A percentile compares a stretch with the other conserved stretches of the same genome.
These are phyloP conservation scores for Zygosaccharomyces pseudobailii DNA, from an alignment of 1,139 yeast species.

Conservation along the genomic window DNA sequence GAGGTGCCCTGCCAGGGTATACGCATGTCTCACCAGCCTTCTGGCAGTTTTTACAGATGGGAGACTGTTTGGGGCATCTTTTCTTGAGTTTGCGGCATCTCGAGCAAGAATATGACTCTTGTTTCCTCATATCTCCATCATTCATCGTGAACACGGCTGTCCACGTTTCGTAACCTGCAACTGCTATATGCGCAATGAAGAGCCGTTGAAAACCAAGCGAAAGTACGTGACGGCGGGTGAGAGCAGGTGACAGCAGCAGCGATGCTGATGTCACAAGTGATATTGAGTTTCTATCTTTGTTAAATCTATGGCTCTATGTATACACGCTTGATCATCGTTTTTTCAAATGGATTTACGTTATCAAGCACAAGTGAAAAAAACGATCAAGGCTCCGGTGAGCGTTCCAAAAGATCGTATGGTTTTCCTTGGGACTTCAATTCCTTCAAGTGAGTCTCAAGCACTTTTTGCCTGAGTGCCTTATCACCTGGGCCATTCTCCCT, in stretches of 20 bases:
- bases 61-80: conserved; percentile 44
- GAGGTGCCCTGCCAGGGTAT: conserved; percentile 41
- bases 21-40: conserved; percentile 40
- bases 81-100: conserved; percentile 45
- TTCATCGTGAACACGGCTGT: neutral
- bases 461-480: conserved; percentile 18
- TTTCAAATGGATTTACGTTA: neutral
- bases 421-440: conserved; percentile 14
- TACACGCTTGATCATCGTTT: neutral
- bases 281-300: neutral
- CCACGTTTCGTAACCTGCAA: neutral
- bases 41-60: conserved; percentile 43
- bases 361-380: neutral
- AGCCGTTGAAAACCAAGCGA: no score
- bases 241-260: neutral
- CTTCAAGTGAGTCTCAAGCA: conserved; percentile 14
- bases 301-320: neutral
- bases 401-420: conserved; percentile 15
- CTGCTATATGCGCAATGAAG: neutral
- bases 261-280: neutral
- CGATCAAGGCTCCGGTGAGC: neutral
- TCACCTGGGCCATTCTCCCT: conserved; percentile 14
- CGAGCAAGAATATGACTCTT: conserved; percentile 38
- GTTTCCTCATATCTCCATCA: neutral
- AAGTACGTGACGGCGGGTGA: no score